Conservation (phyloP, 176 grass and related monocot genomes). For the Cymbopogon citratus region DNA sequence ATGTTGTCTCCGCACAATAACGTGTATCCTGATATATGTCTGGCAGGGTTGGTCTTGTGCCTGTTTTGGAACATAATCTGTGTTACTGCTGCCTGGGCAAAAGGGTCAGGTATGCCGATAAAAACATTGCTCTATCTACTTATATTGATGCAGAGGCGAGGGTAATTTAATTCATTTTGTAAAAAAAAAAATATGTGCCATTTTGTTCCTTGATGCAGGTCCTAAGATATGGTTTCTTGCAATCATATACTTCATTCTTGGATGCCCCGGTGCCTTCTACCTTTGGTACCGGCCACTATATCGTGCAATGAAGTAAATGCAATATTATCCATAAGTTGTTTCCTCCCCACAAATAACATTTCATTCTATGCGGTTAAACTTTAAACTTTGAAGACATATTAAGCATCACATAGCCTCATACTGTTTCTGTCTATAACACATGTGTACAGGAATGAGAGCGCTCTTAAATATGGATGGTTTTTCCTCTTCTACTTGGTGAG, state of each 20-base stretch:
- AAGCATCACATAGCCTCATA: neutral
- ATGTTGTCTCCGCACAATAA: neutral
- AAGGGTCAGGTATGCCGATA: slow-evolving; percentile 37
- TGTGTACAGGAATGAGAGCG: slow-evolving; percentile 62
- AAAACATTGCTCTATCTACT: neutral
- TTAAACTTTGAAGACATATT: neutral
- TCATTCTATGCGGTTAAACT: neutral
- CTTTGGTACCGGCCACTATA: slow-evolving; percentile 76
- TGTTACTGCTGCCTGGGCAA: slow-evolving; percentile 56
- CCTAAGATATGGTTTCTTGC: slow-evolving; percentile 79
- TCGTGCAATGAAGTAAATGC: slow-evolving; percentile 59
- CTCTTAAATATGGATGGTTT: slow-evolving; percentile 70
- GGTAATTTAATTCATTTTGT: neutral
- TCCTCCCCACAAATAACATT: neutral
- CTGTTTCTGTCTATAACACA: neutral
- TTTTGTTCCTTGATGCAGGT: slow-evolving; percentile 37
- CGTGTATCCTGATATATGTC: neutral
- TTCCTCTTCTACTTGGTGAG: slow-evolving; percentile 67
- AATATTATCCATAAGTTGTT: neutral
- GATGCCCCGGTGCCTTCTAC: slow-evolving; percentile 60
- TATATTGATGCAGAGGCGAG: neutral
- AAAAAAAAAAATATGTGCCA: neutral
- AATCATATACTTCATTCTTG: slow-evolving; percentile 67
- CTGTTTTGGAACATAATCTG: slow-evolving; percentile 70
- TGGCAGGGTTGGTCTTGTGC: slow-evolving; percentile 46